These are phyloP conservation scores for Trichoderma gracile DNA, from an alignment of 2,329 filamentous ascomycete species.

Conservation along the genomic window DNA sequence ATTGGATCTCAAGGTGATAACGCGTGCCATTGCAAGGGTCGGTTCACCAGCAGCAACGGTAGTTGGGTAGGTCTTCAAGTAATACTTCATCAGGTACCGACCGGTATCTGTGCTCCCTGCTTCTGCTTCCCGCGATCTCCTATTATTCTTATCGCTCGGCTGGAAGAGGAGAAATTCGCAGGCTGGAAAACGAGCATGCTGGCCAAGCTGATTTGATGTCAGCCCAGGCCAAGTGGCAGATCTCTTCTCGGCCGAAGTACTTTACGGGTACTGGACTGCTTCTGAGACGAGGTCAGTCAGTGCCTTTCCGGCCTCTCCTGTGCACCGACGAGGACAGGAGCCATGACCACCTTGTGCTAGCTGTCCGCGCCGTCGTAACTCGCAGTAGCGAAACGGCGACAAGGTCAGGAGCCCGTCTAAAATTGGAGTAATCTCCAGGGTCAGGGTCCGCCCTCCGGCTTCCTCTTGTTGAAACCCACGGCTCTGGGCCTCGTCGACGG, in stretches of 20 bases:
- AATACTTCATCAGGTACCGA: too few species aligned
- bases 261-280: constrained; percentile 13
- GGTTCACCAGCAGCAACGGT: too few species aligned
- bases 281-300: constrained; percentile 22
- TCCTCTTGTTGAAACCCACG: not conserved
- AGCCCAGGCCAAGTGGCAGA: constrained; percentile 14
- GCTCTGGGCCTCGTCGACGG: not conserved
- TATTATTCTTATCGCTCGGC: constrained; percentile 24
- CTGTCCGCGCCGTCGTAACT: not conserved
- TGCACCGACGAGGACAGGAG: constrained; percentile 9
- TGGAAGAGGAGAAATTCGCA: not conserved
- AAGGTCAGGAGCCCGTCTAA: constrained; percentile 21
- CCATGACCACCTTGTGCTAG: constrained; percentile 1
- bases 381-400: constrained; percentile 6
- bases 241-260: constrained; percentile 16
- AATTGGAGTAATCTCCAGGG: constrained; percentile 24
- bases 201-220: constrained; percentile 12
- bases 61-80: too few species aligned
- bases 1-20: not conserved
- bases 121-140: constrained; percentile 19
- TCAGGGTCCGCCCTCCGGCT: not conserved
- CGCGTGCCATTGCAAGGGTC: not conserved
- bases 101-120: not conserved
- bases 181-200: constrained; percentile 12
- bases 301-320: constrained; percentile 14